Evolutionary conservation across 441 rosid species (phyloP).

Genomic region (Melastoma candidum): DNA sequence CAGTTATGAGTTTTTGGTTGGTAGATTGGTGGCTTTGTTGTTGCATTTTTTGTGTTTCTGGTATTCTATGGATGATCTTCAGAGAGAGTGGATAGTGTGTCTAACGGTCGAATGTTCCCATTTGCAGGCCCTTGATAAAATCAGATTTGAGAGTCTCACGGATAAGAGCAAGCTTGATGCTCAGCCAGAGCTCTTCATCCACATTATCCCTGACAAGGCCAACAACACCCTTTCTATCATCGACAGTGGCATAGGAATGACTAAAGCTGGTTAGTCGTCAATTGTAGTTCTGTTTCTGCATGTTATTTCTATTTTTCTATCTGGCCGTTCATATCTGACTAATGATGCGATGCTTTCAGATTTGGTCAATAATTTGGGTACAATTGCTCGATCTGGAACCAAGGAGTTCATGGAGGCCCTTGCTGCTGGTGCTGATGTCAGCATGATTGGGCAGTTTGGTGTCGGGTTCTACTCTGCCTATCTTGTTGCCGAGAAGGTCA

Average conservation of each 20-base stretch:
- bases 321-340: background rate
- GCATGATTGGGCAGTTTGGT: slow-evolving; percentile 15
- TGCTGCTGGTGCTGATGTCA: slow-evolving; percentile 16
- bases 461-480: slow-evolving; percentile 15
- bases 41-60: no score
- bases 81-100: no score
- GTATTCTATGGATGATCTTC: no score
- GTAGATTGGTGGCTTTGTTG: no score
- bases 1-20: no score
- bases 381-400: slow-evolving; percentile 12
- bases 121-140: slow-evolving; percentile 8
- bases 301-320: background rate
- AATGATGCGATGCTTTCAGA: background rate
- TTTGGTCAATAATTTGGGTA: slow-evolving; percentile 13
- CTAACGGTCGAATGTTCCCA: no score
- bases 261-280: slow-evolving; percentile 5
- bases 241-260: slow-evolving; percentile 12
- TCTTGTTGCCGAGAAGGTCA: slow-evolving; percentile 14
- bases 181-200: slow-evolving; percentile 12
- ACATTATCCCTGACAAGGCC: slow-evolving; percentile 12
- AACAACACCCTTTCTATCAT: slow-evolving; percentile 10
- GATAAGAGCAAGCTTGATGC: slow-evolving; percentile 4
- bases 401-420: slow-evolving; percentile 13
- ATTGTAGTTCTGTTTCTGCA: background rate
- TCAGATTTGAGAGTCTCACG: slow-evolving; percentile 10